These are phyloP conservation scores for Jacaranda mimosifolia DNA, from an alignment of 257 asterid species.

Conservation along the genomic window DNA sequence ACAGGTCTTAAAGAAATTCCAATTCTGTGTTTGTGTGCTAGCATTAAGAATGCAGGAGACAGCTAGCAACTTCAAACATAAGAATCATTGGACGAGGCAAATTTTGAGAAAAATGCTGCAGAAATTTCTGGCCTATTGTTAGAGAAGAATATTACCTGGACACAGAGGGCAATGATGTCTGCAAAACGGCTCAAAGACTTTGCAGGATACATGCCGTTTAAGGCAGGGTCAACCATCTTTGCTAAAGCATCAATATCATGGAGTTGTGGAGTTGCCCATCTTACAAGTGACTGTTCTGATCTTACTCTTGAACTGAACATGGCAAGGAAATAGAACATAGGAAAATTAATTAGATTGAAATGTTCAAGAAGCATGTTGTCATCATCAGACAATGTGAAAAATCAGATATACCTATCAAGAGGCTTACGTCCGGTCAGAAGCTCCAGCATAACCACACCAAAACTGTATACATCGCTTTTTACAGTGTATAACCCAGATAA, in stretches of 20 bases:
- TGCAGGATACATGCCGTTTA: constrained; percentile 97
- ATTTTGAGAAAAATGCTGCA: not conserved
- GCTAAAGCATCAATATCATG: constrained; percentile 98
- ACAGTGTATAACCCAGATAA: constrained; percentile 93
- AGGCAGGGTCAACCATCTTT: constrained; percentile 91
- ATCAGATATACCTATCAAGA: constrained; percentile 76
- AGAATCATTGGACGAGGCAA: too few relatives aligned
- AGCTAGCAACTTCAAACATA: not conserved
- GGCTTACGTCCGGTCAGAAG: constrained; percentile 98
- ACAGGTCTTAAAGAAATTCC: not conserved
- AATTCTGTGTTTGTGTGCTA: not conserved
- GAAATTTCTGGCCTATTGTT: not conserved
- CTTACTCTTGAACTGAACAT: constrained; percentile 78
- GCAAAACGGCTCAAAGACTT: constrained; percentile 98
- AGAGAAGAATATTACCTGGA: constrained; percentile 71
- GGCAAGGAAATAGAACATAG: not conserved
- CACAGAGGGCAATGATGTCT: constrained; percentile 90
- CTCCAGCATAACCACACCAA: constrained; percentile 98
- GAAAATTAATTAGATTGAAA: not conserved
- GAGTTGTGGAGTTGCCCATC: constrained; percentile 99
- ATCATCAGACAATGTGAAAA: constrained; percentile 14
- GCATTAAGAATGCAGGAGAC: not conserved
- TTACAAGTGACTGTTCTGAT: constrained; percentile 93
- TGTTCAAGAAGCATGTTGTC: constrained; percentile 20
- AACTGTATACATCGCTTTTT: constrained; percentile 95